phyloP scores from a whole-genome alignment of 2,329 filamentous ascomycete species.

The Stagonosporopsis vannaccii region DNA sequence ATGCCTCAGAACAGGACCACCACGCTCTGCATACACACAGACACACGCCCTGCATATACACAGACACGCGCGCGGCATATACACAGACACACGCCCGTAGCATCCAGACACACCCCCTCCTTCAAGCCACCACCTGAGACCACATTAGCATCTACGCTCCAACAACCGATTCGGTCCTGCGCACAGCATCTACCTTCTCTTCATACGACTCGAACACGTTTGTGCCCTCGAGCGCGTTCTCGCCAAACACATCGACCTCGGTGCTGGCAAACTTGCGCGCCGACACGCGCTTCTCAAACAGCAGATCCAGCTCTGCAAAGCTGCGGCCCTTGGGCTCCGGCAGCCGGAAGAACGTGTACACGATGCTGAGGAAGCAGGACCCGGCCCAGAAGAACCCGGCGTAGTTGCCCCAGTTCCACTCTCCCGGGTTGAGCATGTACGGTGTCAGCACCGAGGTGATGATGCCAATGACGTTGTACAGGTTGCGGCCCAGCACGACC shows the following conservation, averaged over 20 bases:
- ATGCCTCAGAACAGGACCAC: too few relatives aligned
- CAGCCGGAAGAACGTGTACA: slow-evolving; percentile 82
- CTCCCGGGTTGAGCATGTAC: slow-evolving; percentile 88
- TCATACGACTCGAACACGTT: slow-evolving; percentile 44
- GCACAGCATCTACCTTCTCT: slow-evolving; percentile 41
- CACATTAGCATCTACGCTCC: slow-evolving; percentile 19
- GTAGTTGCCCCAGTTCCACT: slow-evolving; percentile 88
- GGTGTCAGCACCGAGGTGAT: slow-evolving; percentile 82
- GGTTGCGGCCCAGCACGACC: slow-evolving; percentile 81
- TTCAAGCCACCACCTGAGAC: slow-evolving; percentile 16
- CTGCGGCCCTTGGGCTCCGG: slow-evolving; percentile 82
- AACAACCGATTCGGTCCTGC: slow-evolving; percentile 29
- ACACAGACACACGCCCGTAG: not conserved
- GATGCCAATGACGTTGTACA: slow-evolving; percentile 81
- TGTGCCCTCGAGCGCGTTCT: slow-evolving; percentile 37
- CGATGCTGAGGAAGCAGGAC: slow-evolving; percentile 79
- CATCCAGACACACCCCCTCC: slow-evolving; percentile 1
- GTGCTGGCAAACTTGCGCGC: slow-evolving; percentile 75
- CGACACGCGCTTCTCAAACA: slow-evolving; percentile 77
- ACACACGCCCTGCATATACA: too few relatives aligned
- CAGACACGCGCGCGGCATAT: too few relatives aligned
- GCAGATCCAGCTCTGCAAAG: slow-evolving; percentile 84
- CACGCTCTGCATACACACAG: too few relatives aligned
- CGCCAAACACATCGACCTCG: slow-evolving; percentile 62
- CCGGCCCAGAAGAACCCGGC: slow-evolving; percentile 89